These are phyloP conservation scores for Colletotrichum godetiae DNA, from an alignment of 2,329 filamentous ascomycete genomes.

Conservation along the genomic window DNA sequence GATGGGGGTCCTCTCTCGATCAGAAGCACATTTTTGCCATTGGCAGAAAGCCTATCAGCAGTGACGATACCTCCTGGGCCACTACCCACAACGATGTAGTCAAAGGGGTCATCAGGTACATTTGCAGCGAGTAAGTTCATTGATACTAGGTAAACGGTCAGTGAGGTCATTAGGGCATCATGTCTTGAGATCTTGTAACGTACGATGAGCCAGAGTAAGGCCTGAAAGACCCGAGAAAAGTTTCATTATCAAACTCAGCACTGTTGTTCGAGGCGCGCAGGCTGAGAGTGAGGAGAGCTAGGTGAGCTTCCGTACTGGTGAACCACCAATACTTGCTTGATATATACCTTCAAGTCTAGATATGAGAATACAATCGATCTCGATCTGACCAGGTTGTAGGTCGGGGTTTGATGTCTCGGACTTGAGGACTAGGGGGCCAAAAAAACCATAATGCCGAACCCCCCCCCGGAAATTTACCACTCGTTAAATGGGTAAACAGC, in stretches of 20 bases:
- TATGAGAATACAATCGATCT: no score
- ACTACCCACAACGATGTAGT: conserved; percentile 51
- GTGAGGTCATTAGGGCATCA: neutral
- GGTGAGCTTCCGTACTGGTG: no score
- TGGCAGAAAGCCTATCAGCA: conserved; percentile 48
- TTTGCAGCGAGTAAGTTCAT: neutral
- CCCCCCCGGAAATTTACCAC: no score
- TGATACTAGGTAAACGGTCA: neutral
- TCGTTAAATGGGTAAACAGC: no score
- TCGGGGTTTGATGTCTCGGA: no score
- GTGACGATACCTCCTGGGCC: conserved; percentile 49
- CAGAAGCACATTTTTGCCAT: conserved; percentile 48
- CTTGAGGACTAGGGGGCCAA: no score
- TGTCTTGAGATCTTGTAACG: neutral
- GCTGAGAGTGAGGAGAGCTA: no score
- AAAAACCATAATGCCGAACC: no score
- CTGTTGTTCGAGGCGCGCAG: no score
- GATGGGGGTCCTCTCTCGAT: conserved; percentile 40
- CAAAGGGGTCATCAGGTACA: conserved; percentile 39
- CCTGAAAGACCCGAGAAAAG: neutral
- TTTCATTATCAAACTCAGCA: neutral
- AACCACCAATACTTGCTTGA: no score
- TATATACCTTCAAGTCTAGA: no score
- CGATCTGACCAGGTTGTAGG: no score
- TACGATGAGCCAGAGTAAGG: neutral